Evolutionary conservation across 495 filamentous ascomycete species (phyloP), one percentile per base, ranked within the genome.

Genomic region (Cenococcum geophilum): DNA sequence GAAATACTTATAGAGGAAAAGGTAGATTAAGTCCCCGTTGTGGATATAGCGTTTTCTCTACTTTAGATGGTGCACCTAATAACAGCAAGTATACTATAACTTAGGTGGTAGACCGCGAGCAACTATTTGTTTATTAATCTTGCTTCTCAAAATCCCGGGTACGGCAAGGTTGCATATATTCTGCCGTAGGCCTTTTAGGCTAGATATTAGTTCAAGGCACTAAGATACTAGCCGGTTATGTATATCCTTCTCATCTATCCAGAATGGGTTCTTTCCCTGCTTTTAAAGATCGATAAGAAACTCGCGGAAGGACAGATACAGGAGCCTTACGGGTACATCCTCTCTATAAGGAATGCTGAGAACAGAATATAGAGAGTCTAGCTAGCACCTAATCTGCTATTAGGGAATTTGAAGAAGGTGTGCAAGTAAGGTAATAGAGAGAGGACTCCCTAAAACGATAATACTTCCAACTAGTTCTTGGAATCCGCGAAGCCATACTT

Each of bases 291-390:
- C 71, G 49, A 80, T 52, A 12, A 82, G 73, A 60, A 76, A 81
- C 63, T 81, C 78, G 45, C 75, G 76, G 59, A 82, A 78, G 22
- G 78, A 80, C 18, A 70, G 71, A 60, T 82, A 76, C 51, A 75
- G 73, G 2, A 76, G 64, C n/a, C 70, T 68, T 35, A 80, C 55
- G 5, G 71, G 71, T 18, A 32, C 23, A 32, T 59, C 49, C 18
- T 50, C 1, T 27, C 74, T 57, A 4, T 70, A 55, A 36, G 73
- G 69, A 35, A 76, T 68, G 58, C 68, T 58, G 0, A 79, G 58
- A 37, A 77, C 70, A 14, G 73, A 68, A 53, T 72, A 67, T n/a
- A 76, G 67, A 60, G 37, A 53, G 34, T 66, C 59, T 43, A 75
- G 48, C 27, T 34, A 61, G 27, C 42, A 47, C 18, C 51, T 51